Evolutionary conservation across 345 rosid species (phyloP).

Genomic region (Brassica cretica): DNA sequence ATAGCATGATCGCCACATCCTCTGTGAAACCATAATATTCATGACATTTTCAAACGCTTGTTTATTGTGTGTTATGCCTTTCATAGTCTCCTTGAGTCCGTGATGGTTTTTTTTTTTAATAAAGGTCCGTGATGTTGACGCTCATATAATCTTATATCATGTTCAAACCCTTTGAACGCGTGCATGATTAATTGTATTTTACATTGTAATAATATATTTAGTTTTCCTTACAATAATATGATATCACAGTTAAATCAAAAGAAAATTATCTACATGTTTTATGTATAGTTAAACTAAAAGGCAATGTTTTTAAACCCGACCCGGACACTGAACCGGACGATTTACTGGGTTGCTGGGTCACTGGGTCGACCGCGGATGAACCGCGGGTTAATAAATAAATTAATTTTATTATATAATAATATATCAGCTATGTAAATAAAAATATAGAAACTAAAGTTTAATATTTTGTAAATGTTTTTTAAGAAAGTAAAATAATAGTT

Average conservation of each 20-base stretch:
- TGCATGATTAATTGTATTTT: background rate
- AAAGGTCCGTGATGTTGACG: background rate
- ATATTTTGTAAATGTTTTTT: too few relatives aligned
- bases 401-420: too few relatives aligned
- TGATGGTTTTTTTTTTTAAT: background rate
- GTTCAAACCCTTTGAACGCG: background rate
- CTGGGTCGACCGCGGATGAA: too few relatives aligned
- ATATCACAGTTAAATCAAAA: background rate
- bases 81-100: background rate
- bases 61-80: background rate
- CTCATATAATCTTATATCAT: background rate
- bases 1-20: conserved; percentile 1
- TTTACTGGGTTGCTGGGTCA: too few relatives aligned
- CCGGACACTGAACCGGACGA: too few relatives aligned
- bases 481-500: too few relatives aligned
- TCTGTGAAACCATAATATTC: background rate
- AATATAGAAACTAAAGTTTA: too few relatives aligned
- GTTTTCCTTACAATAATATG: background rate
- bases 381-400: too few relatives aligned
- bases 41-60: background rate
- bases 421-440: too few relatives aligned
- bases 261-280: background rate
- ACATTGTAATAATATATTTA: background rate
- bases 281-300: background rate
- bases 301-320: too few relatives aligned